Base-by-base conservation (phyloP, 371 early-diverging fungal genomes). In the Capillidium rhysosporum region DNA sequence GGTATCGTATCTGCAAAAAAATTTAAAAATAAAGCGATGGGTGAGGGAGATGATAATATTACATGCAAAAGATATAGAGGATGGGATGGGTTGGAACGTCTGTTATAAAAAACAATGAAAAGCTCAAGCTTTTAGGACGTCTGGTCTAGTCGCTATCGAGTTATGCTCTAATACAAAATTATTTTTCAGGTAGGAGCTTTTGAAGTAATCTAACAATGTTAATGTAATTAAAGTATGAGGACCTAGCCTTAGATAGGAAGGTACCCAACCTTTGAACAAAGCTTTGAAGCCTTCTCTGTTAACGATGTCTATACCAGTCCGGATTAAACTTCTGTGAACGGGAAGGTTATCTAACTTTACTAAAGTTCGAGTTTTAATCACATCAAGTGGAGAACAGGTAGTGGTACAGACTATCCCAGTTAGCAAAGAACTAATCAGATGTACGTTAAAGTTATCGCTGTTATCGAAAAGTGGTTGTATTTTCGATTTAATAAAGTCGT, bases 321-420 rank as follows among this genome's bases (percentile, higher is more conserved):
- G 7, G n/a, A 34, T 25, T n/a, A 29, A 8, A 5, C n/a, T 18
- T 7, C 21, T 20, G 7, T 20, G 28, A n/a, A 20, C 10, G 12
- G 34, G 21, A 4, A 29, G 8, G n/a, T 23, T 34, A 14, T 38
- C 20, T 12, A n/a, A 20, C 9, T 10, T 26, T 2, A 9, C 18
- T 91, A 92, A 90, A 43, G 88, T 73, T 25, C 91, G 77, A 0
- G 89, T 89, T 66, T 92, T 92, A 46, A 88, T 71, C 12, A 92
- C 91, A 66, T 92, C 93, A 39, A 86, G 66, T 18, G 89, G 88
- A 5, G 86, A 79, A 43, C 82, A 83, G 0, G 77, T 77, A 1
- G 93, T 91, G 0, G 93, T 92, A 2, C 91, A 87, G 12, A 90
- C 80, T 20, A 92, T 69, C 29, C 86, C 89, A 34, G 34, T 34